Evolutionary conservation across 2,329 filamentous ascomycete genomes (phyloP).

Genomic region (Stachybotrys chlorohalonatus): DNA sequence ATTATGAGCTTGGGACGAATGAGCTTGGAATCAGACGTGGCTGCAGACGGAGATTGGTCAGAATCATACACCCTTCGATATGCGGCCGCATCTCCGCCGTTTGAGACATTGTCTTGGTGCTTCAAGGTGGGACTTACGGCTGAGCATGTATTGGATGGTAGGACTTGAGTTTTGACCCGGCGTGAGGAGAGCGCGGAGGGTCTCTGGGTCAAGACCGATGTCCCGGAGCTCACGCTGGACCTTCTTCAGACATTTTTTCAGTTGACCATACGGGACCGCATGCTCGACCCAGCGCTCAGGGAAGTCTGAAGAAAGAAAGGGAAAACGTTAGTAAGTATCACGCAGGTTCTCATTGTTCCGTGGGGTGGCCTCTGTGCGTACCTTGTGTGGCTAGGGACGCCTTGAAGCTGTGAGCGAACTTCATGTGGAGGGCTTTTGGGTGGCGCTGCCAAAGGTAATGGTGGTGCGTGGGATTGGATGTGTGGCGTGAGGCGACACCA

Average conservation of each 20-base stretch:
- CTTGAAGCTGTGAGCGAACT: slow-evolving; percentile 75
- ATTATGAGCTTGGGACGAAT: slow-evolving; percentile 64
- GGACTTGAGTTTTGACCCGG: slow-evolving; percentile 10
- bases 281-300: slow-evolving; percentile 63
- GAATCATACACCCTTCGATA: background rate
- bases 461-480: background rate
- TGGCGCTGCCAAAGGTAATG: background rate
- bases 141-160: slow-evolving; percentile 40
- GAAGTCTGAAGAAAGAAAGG: slow-evolving; percentile 42
- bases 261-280: slow-evolving; percentile 73
- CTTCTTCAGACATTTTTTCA: slow-evolving; percentile 84
- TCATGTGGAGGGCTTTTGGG: slow-evolving; percentile 45
- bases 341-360: background rate
- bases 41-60: slow-evolving; percentile 10
- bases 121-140: slow-evolving; percentile 24
- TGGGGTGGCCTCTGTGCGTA: slow-evolving; percentile 10
- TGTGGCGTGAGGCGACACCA: background rate
- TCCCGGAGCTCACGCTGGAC: slow-evolving; percentile 62
- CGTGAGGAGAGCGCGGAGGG: slow-evolving; percentile 55
- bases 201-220: slow-evolving; percentile 64
- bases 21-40: slow-evolving; percentile 27
- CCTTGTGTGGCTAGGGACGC: slow-evolving; percentile 57
- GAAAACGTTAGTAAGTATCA: background rate
- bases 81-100: background rate
- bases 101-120: background rate